Base-by-base conservation (phyloP, 495 filamentous ascomycete genomes). In the Staphylotrichum tortipilum region DNA sequence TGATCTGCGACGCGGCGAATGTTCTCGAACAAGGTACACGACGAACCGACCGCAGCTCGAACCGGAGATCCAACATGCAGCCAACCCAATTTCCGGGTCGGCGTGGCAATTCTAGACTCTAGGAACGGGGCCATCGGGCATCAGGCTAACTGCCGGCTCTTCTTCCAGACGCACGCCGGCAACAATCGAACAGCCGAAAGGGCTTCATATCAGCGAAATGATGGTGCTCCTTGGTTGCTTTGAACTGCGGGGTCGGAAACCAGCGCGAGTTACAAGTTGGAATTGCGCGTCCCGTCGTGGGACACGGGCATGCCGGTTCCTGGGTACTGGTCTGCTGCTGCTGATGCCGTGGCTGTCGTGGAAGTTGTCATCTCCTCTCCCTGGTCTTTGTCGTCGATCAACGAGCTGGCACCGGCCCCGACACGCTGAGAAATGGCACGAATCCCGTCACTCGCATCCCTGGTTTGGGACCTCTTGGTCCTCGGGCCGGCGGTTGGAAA, bases 81-180 rank as follows among this genome's bases (percentile, higher is more conserved):
- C 1, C 7, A 6, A 17, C 19, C 41, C 41, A 30, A 44, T 11
- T 44, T 44, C 41, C 41, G 10, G 41, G 26, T 44, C 41, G 21
- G 21, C 26, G 14, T 31, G 41, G 17, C 41, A 44, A 15, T 2
- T 30, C 9, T 24, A 21, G 14, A 30, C 15, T 30, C 26, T 11
- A 44, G 11, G 2, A 33, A 44, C 26, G 15, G n/a, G 41, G n/a
- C 28, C 26, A 30, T 30, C 26, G 21, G 41, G 28, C 26, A 30
- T 30, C 26, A 31, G 41, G 28, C 24, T 31, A 44, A 44, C 41
- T 44, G 41, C 41, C 41, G 41, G 41, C 15, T 15, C 41, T 31
- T 44, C 41, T n/a, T 6, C 41, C 17, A 44, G 10, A 15, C 7
- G 3, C 11, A 7, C 17, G 10, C 17, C 7, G 7, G 15, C 17